These are phyloP conservation scores for Lasiodiplodia sp. DNA, from an alignment of 2,329 filamentous ascomycete genomes.

Conservation along the genomic window DNA sequence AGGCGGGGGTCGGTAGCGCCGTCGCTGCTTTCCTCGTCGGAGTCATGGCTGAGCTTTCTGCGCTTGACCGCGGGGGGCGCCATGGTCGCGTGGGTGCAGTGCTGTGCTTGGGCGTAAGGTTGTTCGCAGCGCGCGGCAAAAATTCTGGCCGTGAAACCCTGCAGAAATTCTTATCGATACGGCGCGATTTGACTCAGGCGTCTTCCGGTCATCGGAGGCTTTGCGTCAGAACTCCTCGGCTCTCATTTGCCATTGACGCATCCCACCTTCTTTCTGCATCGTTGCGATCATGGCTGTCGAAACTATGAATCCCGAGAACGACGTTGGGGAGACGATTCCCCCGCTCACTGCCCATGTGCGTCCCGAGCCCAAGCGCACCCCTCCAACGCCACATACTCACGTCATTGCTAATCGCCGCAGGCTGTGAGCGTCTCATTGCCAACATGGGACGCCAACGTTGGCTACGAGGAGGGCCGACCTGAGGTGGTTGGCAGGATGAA, in stretches of 20 bases:
- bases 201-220: constrained; percentile 27
- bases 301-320: constrained; percentile 40
- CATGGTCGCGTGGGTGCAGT: constrained; percentile 36
- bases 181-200: constrained; percentile 11
- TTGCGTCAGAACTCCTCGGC: constrained; percentile 27
- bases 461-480: constrained; percentile 89
- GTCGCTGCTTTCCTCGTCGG: constrained; percentile 39
- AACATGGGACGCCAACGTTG: constrained; percentile 89
- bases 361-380: constrained; percentile 31
- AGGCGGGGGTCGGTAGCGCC: constrained; percentile 32
- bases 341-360: constrained; percentile 51
- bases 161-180: constrained; percentile 28
- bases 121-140: constrained; percentile 18
- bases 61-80: constrained; percentile 51
- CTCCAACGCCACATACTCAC: background rate
- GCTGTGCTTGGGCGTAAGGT: background rate
- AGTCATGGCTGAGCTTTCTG: constrained; percentile 55
- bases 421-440: constrained; percentile 96
- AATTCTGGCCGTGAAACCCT: constrained; percentile 25
- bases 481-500: constrained; percentile 87
- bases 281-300: constrained; percentile 36
- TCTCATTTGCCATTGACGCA: constrained; percentile 12
- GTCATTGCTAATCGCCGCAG: constrained; percentile 56
- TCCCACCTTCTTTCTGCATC: constrained; percentile 16
- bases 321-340: constrained; percentile 49